phyloP scores from a whole-genome alignment of 257 asterid genomes.

The Sherardia arvensis region DNA sequence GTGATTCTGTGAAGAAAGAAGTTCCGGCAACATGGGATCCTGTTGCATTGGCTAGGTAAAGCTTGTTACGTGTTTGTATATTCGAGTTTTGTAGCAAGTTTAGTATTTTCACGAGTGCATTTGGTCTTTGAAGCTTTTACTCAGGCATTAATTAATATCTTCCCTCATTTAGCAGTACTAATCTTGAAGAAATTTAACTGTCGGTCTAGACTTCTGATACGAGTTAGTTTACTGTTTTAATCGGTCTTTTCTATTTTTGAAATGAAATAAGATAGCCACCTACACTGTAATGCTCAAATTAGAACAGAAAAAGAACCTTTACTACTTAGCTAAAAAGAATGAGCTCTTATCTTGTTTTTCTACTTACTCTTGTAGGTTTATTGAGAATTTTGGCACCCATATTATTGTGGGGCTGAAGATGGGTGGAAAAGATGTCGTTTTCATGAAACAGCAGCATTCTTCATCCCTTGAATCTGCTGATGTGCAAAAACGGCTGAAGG shows the following conservation, averaged over 20 bases:
- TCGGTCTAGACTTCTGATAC: neutral
- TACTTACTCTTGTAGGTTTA: constrained; percentile 48
- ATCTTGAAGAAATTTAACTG: neutral
- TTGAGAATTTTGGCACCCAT: constrained; percentile 88
- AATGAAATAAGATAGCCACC: neutral
- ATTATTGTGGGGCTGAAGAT: constrained; percentile 87
- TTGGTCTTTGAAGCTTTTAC: constrained; percentile 3
- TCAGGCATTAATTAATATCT: neutral
- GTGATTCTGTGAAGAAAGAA: constrained; percentile 77
- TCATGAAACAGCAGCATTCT: constrained; percentile 87
- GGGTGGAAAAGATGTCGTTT: constrained; percentile 96
- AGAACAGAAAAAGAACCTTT: neutral
- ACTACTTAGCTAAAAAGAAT: neutral
- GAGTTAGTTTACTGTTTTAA: neutral
- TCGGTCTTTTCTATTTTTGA: neutral
- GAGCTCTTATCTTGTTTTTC: neutral
- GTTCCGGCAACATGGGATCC: constrained; percentile 98
- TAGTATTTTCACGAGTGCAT: neutral
- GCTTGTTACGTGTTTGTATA: constrained; percentile 7
- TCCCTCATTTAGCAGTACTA: neutral
- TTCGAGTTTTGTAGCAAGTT: neutral
- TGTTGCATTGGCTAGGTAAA: constrained; percentile 85
- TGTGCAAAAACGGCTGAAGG: constrained; percentile 69
- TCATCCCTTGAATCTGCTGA: constrained; percentile 82
- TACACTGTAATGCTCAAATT: neutral